Percentiles rank a stretch among this genome's conserved stretches.
phyloP scores from a whole-genome alignment of 176 grass and related monocot genomes.

The Themeda triandra region DNA sequence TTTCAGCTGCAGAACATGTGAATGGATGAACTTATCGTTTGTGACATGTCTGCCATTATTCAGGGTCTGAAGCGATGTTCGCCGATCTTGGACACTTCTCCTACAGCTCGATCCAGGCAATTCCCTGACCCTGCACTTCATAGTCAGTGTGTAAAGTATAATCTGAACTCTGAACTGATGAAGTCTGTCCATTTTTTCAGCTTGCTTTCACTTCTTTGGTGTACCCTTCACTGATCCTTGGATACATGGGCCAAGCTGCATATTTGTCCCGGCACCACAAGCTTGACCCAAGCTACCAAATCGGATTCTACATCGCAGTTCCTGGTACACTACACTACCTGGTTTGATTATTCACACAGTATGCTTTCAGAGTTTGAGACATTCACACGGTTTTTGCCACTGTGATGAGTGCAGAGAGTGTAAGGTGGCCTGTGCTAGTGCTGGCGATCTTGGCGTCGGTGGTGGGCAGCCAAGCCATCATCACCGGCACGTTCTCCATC shows the following conservation, averaged over 20 bases:
- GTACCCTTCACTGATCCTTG: slow-evolving; percentile 86
- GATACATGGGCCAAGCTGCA: slow-evolving; percentile 97
- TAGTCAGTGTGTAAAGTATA: neutral
- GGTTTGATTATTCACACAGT: neutral
- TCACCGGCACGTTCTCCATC: slow-evolving; percentile 95
- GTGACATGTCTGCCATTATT: neutral
- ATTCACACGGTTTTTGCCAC: neutral
- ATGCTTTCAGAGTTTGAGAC: neutral
- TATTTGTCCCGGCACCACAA: slow-evolving; percentile 78
- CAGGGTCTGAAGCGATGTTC: slow-evolving; percentile 99
- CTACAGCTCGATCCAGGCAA: slow-evolving; percentile 91
- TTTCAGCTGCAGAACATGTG: neutral
- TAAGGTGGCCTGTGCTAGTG: slow-evolving; percentile 84
- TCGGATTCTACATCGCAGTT: slow-evolving; percentile 94
- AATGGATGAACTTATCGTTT: neutral
- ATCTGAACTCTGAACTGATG: slow-evolving; percentile 3
- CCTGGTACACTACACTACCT: slow-evolving; percentile 44
- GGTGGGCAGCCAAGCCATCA: slow-evolving; percentile 95
- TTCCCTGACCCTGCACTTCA: neutral
- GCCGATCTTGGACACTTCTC: slow-evolving; percentile 98
- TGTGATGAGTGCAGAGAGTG: slow-evolving; percentile 40
- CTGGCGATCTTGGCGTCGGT: slow-evolving; percentile 89
- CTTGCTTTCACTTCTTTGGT: slow-evolving; percentile 89
- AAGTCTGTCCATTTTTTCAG: slow-evolving; percentile 30
- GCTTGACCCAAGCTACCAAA: slow-evolving; percentile 66